A percentile compares a stretch with the other conserved stretches of the same genome.
These are phyloP conservation scores for Cordyceps fumosorosea DNA, from an alignment of 2,329 filamentous ascomycete species.

Conservation along the genomic window DNA sequence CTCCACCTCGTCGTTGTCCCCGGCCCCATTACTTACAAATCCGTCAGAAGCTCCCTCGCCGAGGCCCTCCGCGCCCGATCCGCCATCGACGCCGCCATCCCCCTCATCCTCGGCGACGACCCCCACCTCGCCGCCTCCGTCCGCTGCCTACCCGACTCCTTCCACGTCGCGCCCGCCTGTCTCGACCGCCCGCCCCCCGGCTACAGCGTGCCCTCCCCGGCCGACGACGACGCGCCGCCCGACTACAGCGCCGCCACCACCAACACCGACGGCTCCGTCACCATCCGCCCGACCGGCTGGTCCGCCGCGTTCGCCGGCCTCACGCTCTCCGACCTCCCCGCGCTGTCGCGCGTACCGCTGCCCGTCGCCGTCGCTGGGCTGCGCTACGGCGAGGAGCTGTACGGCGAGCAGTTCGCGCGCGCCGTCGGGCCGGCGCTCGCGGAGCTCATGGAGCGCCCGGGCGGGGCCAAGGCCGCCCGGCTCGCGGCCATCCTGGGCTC, in stretches of 20 bases:
- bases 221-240: slow-evolving; percentile 12
- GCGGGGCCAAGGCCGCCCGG: slow-evolving; percentile 3
- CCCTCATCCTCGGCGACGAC: slow-evolving; percentile 15
- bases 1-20: not conserved
- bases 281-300: slow-evolving; percentile 15
- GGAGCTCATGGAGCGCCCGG: slow-evolving; percentile 5
- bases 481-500: slow-evolving; percentile 12
- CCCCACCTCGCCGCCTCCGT: slow-evolving; percentile 14
- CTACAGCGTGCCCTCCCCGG: slow-evolving; percentile 12
- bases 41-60: slow-evolving; percentile 9
- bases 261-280: slow-evolving; percentile 23
- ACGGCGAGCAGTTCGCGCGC: slow-evolving; percentile 13
- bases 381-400: slow-evolving; percentile 14
- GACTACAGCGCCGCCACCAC: slow-evolving; percentile 18
- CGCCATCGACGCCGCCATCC: slow-evolving; percentile 10
- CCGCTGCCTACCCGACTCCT: slow-evolving; percentile 13
- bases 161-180: slow-evolving; percentile 11
- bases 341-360: slow-evolving; percentile 15
- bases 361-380: slow-evolving; percentile 15
- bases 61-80: slow-evolving; percentile 13
- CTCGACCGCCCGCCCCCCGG: slow-evolving; percentile 11
- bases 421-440: slow-evolving; percentile 8
- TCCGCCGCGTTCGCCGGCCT: slow-evolving; percentile 16
- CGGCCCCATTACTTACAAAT: not conserved
- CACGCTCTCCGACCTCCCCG: slow-evolving; percentile 14